A percentile compares a stretch with the other conserved stretches of the same genome.
phyloP scores from a whole-genome alignment of 306 rosid species.

The Ziziphus jujuba region DNA sequence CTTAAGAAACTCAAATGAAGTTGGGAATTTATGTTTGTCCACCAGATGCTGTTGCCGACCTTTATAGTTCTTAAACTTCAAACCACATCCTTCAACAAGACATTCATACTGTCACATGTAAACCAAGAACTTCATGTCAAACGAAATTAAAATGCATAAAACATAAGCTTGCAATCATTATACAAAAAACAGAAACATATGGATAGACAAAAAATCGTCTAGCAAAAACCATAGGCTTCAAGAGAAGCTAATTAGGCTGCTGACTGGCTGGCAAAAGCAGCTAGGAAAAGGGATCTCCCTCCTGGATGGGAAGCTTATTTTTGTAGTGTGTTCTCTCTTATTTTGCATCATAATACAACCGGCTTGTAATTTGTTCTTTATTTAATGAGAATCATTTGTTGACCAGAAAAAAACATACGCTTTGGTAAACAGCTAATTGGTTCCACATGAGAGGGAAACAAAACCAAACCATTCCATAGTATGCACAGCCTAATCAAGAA shows the following conservation, averaged over 20 bases:
- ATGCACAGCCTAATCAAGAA: too few relatives aligned
- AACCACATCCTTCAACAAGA: slow-evolving; percentile 81
- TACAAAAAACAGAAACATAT: not conserved
- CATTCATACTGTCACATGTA: slow-evolving; percentile 70
- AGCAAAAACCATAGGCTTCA: slow-evolving; percentile 14
- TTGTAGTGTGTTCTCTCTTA: too few relatives aligned
- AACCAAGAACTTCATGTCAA: not conserved
- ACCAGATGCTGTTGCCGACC: slow-evolving; percentile 85
- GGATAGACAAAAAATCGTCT: not conserved
- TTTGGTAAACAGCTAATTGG: too few relatives aligned
- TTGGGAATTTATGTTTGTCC: slow-evolving; percentile 86
- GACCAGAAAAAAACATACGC: too few relatives aligned
- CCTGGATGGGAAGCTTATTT: too few relatives aligned
- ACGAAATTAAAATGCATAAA: not conserved
- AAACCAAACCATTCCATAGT: too few relatives aligned
- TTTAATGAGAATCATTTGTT: too few relatives aligned
- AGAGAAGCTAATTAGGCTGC: not conserved
- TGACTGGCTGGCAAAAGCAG: too few relatives aligned
- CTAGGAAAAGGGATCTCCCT: too few relatives aligned
- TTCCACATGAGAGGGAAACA: too few relatives aligned
- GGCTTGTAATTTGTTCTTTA: too few relatives aligned
- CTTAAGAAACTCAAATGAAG: slow-evolving; percentile 73
- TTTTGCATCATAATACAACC: too few relatives aligned
- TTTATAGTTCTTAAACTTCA: slow-evolving; percentile 80
- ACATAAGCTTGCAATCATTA: not conserved